Percentiles rank a stretch among this genome's conserved stretches.
These are phyloP conservation scores for Amesomyces nigricolor DNA, from an alignment of 2,329 filamentous ascomycete genomes.

Conservation along the genomic window DNA sequence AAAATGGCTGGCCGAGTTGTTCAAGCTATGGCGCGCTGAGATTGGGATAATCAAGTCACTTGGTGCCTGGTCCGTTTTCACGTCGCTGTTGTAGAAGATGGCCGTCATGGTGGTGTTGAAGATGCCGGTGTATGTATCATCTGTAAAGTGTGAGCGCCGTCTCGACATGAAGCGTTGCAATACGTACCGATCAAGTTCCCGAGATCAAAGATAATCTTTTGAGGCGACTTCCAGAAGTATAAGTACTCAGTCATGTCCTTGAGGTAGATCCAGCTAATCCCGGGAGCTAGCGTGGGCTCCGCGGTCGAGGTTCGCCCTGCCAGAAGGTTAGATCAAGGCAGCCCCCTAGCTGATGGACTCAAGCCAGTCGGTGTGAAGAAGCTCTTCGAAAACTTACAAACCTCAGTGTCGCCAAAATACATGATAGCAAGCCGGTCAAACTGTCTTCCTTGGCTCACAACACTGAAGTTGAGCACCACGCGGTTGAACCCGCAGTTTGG, in stretches of 20 bases:
- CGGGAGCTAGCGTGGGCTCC: conserved; percentile 59
- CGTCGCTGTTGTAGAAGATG: conserved; percentile 56
- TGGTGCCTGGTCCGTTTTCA: conserved; percentile 36
- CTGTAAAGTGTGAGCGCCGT: conserved; percentile 22
- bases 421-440: conserved; percentile 71
- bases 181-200: conserved; percentile 56
- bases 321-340: not conserved
- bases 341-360: no score
- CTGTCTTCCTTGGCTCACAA: conserved; percentile 64
- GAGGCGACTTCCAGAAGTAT: conserved; percentile 60
- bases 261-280: conserved; percentile 69
- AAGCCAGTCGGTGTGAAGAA: no score
- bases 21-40: conserved; percentile 47
- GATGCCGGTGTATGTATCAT: conserved; percentile 63
- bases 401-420: conserved; percentile 70
- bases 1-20: conserved; percentile 59
- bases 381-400: conserved; percentile 46
- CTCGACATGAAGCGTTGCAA: not conserved
- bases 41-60: conserved; percentile 65
- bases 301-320: conserved; percentile 66
- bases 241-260: conserved; percentile 74
- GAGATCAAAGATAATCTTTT: conserved; percentile 75
- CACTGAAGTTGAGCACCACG: conserved; percentile 70
- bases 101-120: conserved; percentile 72
- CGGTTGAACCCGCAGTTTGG: conserved; percentile 66